Percentiles rank a stretch among this genome's conserved stretches.
These are phyloP conservation scores for Russula abietina DNA, from an alignment of 768 basidiomycete genomes.

Conservation along the genomic window DNA sequence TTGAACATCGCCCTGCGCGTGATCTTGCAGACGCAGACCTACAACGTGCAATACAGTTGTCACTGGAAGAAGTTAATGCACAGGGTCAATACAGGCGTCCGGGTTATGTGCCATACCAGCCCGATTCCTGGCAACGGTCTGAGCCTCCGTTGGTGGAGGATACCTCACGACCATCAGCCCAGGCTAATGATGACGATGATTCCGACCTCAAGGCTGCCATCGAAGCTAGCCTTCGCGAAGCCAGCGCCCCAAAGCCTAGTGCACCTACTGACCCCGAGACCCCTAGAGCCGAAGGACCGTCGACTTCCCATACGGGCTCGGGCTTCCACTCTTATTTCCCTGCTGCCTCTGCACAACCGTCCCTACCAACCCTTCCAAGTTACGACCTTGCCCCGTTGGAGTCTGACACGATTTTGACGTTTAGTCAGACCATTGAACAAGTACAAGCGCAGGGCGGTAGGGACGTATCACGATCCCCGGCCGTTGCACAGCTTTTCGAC, in stretches of 20 bases:
- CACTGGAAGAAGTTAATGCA: constrained; percentile 66
- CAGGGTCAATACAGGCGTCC: constrained; percentile 42
- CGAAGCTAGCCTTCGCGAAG: constrained; percentile 89
- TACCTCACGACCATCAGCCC: constrained; percentile 25
- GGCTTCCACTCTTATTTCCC: constrained; percentile 44
- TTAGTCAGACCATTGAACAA: constrained; percentile 85
- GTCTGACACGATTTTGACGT: constrained; percentile 80
- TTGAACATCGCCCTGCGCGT: constrained; percentile 50
- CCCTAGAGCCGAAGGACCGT: constrained; percentile 42
- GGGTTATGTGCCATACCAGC: constrained; percentile 65
- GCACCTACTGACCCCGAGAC: constrained; percentile 62
- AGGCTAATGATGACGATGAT: constrained; percentile 79
- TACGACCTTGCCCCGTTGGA: constrained; percentile 82
- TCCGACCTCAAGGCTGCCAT: constrained; percentile 91
- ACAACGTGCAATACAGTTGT: constrained; percentile 88
- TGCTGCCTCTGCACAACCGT: constrained; percentile 36
- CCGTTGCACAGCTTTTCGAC: constrained; percentile 78
- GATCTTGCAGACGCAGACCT: constrained; percentile 81
- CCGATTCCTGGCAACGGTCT: constrained; percentile 53
- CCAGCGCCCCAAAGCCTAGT: constrained; percentile 68
- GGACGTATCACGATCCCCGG: constrained; percentile 77
- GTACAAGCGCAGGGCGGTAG: constrained; percentile 70
- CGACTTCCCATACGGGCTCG: constrained; percentile 29
- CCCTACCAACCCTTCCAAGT: constrained; percentile 53
- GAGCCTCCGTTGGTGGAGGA: constrained; percentile 60